Evolutionary conservation across 768 basidiomycete genomes (phyloP), one percentile per base, ranked within the genome.

Genomic region (Suillus lakei): DNA sequence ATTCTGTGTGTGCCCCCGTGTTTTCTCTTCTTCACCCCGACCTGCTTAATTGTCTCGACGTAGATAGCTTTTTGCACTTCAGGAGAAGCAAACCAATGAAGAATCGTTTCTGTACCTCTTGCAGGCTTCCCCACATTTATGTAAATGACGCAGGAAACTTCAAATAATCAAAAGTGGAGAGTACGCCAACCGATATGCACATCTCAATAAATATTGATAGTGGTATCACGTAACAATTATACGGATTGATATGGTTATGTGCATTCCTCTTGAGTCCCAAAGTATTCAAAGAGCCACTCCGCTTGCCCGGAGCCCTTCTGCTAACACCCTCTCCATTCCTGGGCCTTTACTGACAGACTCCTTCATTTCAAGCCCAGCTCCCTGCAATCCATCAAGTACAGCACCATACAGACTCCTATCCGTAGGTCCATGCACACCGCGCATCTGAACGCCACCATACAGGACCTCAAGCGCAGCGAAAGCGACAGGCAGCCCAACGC

Each of bases 401-500:
- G 85, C 84, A 26, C 69, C 73, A 77, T 89, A 94, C 28, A 97
- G 79, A 34, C 81, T 83, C 66, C 77, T 74, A 44, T 86, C 83
- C 38, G 82, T 82, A 0, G 96, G 96, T 12, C 90, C 89, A 36
- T 76, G 81, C 4, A 95, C 94, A 21, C 94, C 94, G 39, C 88
- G 75, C 38, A 77, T 78, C 1, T 68, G 61, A 76, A 75, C 78
- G 63, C 80, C 77, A 1, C 91, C 92, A 72, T 93, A 90, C 44
- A 92, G 76, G 6, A 95, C 82, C 39, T 82, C 81, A 69, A 91
- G 74, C 2, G 94, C 88, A 1, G 94, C 94, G 71, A 95, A 86
- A 1, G 92, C 96, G 8, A 96, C 87, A 0, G 96, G 96, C 53
- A 96, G 77, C 5, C 95, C 95, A 21, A 98, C 96, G 3, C 92